Evolutionary conservation across 768 basidiomycete species (phyloP), one percentile per base, ranked within the genome.

Genomic region (Cystoderma amianthinum): DNA sequence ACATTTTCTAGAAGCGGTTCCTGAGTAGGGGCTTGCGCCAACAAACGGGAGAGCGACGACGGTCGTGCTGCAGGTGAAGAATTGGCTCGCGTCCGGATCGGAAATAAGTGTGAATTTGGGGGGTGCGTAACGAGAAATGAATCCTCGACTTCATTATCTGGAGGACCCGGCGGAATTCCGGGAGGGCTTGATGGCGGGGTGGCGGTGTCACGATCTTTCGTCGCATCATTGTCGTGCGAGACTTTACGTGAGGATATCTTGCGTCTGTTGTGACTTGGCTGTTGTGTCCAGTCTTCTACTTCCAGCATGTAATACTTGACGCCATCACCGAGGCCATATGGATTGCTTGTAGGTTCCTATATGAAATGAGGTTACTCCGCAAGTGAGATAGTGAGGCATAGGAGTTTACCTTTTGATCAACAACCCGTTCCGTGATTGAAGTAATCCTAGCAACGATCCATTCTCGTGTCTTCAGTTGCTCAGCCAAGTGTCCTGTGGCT

Each of bases 401-500:
- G 41, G 38, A 38, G 23, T 32, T 44, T 53, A 90, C 91, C 67
- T 78, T 80, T 45, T 75, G 72, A 57, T 89, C 82, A 4, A 89
- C 91, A 22, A 95, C 77, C 13, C 84, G 78, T 57, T 95, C 92
- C 1, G 85, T 73, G 41, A 95, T 86, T 12, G 82, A 85, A 0
- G 87, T 91, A 55, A 95, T 94, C 47, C 92, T 73, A 4, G 91
- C 92, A 16, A 95, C 91, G 51, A 94, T 89, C 91, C 90, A 97
- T 63, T 97, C 95, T 23, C 93, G 72, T 11, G 80, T 81, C 65
- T 87, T 88, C 45, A 96, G 68, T 57, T 93, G 89, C 52, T 96
- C 93, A 16, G 82, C 87, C 35, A 97, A 70, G 50, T 84, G 82
- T 1, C 83, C 86, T 1, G 82, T 86, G 3, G 90, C 86, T 57